Evolutionary conservation across 2,329 filamentous ascomycete species (phyloP).

Genomic region (Arachnopeziza araneosa): DNA sequence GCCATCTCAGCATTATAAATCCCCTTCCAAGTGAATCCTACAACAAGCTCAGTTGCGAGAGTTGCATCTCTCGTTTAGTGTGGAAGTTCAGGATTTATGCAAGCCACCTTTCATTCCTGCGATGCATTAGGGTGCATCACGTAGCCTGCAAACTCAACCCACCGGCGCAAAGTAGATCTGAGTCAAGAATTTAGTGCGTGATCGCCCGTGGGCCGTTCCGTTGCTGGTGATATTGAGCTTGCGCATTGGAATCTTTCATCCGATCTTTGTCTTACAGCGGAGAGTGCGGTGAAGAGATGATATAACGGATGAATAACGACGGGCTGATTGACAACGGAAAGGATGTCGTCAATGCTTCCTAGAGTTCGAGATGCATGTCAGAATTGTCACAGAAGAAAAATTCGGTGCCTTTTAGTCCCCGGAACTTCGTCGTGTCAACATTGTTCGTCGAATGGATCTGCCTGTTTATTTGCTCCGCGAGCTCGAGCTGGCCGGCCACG

Average conservation of each 20-base stretch:
- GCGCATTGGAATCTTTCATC: background rate
- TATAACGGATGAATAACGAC: background rate
- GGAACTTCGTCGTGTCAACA: conserved; percentile 3
- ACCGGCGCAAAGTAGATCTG: background rate
- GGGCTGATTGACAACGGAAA: background rate
- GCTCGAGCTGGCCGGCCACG: conserved; percentile 6
- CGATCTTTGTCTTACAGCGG: background rate
- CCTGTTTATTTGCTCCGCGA: conserved; percentile 6
- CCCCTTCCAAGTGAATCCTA: background rate
- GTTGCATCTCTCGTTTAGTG: background rate
- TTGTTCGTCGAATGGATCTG: conserved; percentile 1
- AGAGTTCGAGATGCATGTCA: conserved; percentile 8
- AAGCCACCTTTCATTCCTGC: background rate
- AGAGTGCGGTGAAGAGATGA: background rate
- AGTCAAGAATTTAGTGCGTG: background rate
- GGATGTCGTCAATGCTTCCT: background rate
- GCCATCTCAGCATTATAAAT: no score
- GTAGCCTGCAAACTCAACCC: background rate
- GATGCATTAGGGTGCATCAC: background rate
- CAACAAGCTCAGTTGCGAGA: background rate
- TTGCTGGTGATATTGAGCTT: background rate
- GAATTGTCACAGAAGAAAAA: conserved; percentile 5
- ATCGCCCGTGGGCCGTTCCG: background rate
- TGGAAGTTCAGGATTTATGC: background rate
- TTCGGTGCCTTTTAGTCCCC: conserved; percentile 1